Evolutionary conservation across 1,284 basidiomycete species (phyloP), one percentile per base, ranked within the genome.

Genomic region (Puccinia triticina): DNA sequence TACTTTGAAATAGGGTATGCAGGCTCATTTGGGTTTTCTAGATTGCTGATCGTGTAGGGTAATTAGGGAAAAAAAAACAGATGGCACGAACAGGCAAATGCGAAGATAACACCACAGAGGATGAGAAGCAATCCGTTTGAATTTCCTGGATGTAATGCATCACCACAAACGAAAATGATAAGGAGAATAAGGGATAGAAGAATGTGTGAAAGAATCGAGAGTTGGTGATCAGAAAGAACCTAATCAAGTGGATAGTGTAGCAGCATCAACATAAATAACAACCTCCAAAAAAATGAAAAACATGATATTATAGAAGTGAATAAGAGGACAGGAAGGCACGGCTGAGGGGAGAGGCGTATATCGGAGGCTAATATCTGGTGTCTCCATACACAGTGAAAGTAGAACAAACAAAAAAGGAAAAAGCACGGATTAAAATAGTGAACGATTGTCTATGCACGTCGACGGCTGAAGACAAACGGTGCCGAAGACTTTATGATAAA

Each of bases 361-460:
- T 50, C 16, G 18, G 48, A 50, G 18, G 5, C 48, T 43, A 43
- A 7, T 43, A 43, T 43, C 40, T 43, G 12, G 40, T 43, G 40
- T 4, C 40, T 43, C 40, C 40, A 4, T 43, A 43, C 40, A 43
- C 40, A 50, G 48, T 18, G 2, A 16, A 21, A 16, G 5, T 50
- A 50, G 48, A 50, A 50, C 48, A 50, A 50, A 50, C 48, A 50
- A 50, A 10, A 34, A 29, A 61, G n/a, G 34, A 57, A n/a, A 57
- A 8, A 29, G 29, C 59, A 61, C 29, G 29, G 59, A 61, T 61
- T 61, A 34, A 61, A 61, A 16, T 16, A 43, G 16, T 32, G 32
- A 43, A 69, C 12, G 43, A 69, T 69, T 69, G 66, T 69, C 66
- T 69, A 69, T 69, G 66, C 66, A 69, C 66, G 66, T 48, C 66